phyloP scores from a whole-genome alignment of 78 protist species.

The Reticulomyxa filosa region DNA sequence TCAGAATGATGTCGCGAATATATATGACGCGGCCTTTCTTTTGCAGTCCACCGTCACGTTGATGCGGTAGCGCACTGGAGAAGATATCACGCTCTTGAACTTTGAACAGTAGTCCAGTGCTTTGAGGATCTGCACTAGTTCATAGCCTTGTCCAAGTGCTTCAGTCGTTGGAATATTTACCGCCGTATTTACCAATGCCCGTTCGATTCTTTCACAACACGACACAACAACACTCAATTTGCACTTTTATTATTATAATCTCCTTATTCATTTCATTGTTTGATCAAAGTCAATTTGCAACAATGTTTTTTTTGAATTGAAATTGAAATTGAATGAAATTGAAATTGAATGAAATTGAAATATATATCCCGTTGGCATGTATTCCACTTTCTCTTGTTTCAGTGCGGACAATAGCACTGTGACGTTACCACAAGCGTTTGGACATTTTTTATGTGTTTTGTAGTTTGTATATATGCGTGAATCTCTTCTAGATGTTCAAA shows the following conservation, averaged over 20 bases:
- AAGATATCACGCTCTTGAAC: too few relatives aligned
- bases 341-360: too few relatives aligned
- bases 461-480: too few relatives aligned
- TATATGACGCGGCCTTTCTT: too few relatives aligned
- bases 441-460: too few relatives aligned
- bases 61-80: too few relatives aligned
- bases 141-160: background rate
- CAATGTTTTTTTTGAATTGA: too few relatives aligned
- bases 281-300: background rate
- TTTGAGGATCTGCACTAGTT: background rate
- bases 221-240: background rate
- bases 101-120: constrained; percentile 1
- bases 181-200: constrained; percentile 17
- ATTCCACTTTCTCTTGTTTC: background rate
- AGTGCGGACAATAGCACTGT: constrained; percentile 26
- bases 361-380: background rate
- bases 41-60: too few relatives aligned
- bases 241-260: background rate
- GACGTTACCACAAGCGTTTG: constrained; percentile 20
- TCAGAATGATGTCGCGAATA: too few relatives aligned
- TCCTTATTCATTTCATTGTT: background rate
- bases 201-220: background rate
- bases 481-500: too few relatives aligned
- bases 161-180: background rate
- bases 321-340: background rate